A percentile compares a stretch with the other conserved stretches of the same genome.
Evolutionary conservation across 352 stramenopile species (phyloP).

Genomic region (Pythium brassicae): DNA sequence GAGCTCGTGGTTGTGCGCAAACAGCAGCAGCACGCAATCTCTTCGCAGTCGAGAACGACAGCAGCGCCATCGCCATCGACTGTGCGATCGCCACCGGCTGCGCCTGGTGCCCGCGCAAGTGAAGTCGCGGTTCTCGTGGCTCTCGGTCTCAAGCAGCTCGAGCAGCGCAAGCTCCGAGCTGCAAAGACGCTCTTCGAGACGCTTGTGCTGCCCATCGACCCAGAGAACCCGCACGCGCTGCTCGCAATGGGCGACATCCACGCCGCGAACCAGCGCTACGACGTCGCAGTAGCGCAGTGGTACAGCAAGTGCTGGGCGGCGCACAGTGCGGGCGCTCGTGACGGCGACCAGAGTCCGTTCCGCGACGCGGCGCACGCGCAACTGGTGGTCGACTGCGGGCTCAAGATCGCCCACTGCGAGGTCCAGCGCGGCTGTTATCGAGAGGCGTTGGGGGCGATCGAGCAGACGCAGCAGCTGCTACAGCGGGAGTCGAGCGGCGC

Average conservation of each 20-base stretch:
- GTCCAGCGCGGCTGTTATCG: conserved; percentile 24
- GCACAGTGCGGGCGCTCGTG: background rate
- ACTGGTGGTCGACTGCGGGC: conserved; percentile 29
- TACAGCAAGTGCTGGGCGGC: conserved; percentile 43
- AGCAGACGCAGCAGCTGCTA: conserved; percentile 40
- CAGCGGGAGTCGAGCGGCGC: conserved; percentile 20
- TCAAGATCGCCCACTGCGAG: conserved; percentile 47
- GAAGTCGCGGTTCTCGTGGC: conserved; percentile 18
- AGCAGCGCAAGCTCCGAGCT: conserved; percentile 38
- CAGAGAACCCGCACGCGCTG: conserved; percentile 37
- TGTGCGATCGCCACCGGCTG: too few species aligned
- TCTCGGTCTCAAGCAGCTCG: conserved; percentile 35
- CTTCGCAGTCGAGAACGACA: background rate
- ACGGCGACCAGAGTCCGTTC: conserved; percentile 7
- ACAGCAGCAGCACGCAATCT: too few species aligned
- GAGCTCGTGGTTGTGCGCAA: conserved; percentile 34
- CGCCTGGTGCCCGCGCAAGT: background rate
- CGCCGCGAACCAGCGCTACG: conserved; percentile 31
- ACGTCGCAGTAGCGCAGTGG: conserved; percentile 30
- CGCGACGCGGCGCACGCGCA: background rate
- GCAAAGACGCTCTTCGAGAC: conserved; percentile 43
- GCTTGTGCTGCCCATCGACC: conserved; percentile 34
- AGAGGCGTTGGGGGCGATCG: conserved; percentile 28
- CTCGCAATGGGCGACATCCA: conserved; percentile 53
- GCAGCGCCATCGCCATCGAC: too few species aligned